Evolutionary conservation across 768 basidiomycete genomes (phyloP).

Genomic region (Asterophora lycoperdoides): DNA sequence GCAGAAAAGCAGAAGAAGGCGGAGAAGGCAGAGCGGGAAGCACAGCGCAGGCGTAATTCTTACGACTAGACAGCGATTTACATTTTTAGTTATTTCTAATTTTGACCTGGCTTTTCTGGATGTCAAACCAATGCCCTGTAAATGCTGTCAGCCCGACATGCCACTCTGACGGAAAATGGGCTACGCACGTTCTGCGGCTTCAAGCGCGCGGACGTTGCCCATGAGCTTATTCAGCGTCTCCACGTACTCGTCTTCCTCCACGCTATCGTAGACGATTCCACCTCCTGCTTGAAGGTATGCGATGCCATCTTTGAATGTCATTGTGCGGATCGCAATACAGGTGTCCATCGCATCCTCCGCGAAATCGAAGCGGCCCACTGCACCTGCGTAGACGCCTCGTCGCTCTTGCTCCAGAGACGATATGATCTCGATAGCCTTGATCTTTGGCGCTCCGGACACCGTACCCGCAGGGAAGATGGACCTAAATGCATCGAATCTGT

Average conservation of each 20-base stretch:
- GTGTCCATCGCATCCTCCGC: conserved; percentile 94
- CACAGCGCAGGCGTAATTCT: conserved; percentile 7
- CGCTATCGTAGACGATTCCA: conserved; percentile 95
- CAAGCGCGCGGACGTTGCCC: conserved; percentile 81
- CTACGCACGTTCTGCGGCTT: conserved; percentile 79
- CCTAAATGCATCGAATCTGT: conserved; percentile 95
- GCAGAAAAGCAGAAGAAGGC: conserved; percentile 26
- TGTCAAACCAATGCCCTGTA: conserved; percentile 66
- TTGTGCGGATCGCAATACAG: conserved; percentile 97
- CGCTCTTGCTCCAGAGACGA: conserved; percentile 82
- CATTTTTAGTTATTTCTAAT: conserved; percentile 11
- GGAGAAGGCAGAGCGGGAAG: conserved; percentile 20
- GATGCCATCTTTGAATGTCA: conserved; percentile 91
- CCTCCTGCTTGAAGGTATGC: conserved; percentile 96
- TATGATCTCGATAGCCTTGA: conserved; percentile 95
- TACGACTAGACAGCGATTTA: conserved; percentile 6
- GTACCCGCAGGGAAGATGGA: conserved; percentile 99
- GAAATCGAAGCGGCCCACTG: conserved; percentile 97
- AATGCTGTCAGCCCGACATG: conserved; percentile 16
- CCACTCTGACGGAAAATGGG: conserved; percentile 14
- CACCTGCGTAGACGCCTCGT: conserved; percentile 94
- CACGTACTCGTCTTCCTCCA: conserved; percentile 94
- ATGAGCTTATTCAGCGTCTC: conserved; percentile 95
- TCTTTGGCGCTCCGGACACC: conserved; percentile 97
- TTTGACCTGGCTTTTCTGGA: conserved; percentile 45